Evolutionary conservation across 2,329 filamentous ascomycete species (phyloP), one percentile per base, ranked within the genome.

Genomic region (Penicillium sp.): DNA sequence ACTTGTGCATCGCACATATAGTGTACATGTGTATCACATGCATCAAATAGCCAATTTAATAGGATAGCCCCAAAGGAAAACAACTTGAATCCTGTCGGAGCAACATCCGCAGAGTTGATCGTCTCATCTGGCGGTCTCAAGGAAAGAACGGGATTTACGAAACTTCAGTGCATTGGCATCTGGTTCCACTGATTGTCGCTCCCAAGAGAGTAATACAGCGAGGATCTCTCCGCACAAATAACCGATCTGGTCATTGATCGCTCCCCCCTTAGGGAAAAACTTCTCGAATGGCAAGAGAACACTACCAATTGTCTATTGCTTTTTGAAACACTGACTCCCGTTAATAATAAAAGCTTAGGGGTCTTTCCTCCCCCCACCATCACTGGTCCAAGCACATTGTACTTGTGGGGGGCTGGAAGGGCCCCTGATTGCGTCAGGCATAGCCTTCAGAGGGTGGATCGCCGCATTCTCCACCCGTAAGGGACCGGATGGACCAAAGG

Each of bases 391-490:
- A 41, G 50, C 55, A 50, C 33, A 43, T 45, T 36, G 40, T 36
- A 31, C 50, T 46, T 52, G 50, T 36, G 50, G 39, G 50, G 21
- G 33, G 16, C 16, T 27, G 23, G 8, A 44, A 44, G 40, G 40
- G 49, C 39, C 43, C 45, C 40, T 55, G 54, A 70, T 71, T 68
- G 70, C 69, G 67, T 65, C 57, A 69, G 62, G 61, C 54, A 64
- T 61, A 63, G 62, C 64, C 62, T 63, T 63, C 33, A 31, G 54
- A 56, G 40, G 47, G 40, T 63, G 71, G 50, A 73, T 74, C 70
- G 71, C 65, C 70, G 68, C 68, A 70, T 71, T 70, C 70, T 60
- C 71, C 72, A 73, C 72, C 61, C 54, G 65, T 65, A 72, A 72
- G 70, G 71, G 70, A 73, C 70, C 67, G 61, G 67, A 67, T 70